Evolutionary conservation across 352 stramenopile genomes (phyloP).

Genomic region (Blastocystis sp.): DNA sequence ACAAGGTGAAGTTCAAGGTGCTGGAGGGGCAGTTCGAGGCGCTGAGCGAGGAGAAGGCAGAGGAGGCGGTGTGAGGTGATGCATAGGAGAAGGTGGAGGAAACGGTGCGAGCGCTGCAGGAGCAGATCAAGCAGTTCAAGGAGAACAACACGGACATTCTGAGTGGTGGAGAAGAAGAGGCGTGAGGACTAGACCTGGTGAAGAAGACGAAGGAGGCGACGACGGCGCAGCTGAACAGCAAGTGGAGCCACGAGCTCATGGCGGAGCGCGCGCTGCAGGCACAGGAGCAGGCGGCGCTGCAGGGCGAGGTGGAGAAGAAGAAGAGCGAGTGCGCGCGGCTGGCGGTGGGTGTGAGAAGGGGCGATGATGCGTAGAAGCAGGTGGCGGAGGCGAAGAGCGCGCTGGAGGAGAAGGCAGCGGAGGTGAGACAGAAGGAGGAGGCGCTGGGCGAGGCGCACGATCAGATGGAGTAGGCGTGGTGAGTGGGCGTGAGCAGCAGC

Average conservation of each 20-base stretch:
- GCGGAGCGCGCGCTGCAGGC: too few species aligned
- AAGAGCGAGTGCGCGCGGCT: not conserved
- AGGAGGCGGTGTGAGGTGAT: not conserved
- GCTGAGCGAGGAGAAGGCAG: not conserved
- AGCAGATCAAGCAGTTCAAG: not conserved
- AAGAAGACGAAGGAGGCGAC: not conserved
- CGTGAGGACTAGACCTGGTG: not conserved
- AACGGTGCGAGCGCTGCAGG: constrained; percentile 1
- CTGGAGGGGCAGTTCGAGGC: not conserved
- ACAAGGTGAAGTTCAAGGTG: not conserved
- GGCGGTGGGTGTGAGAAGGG: too few species aligned
- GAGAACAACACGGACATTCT: not conserved
- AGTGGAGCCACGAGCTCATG: not conserved
- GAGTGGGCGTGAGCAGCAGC: too few species aligned
- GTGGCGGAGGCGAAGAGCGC: too few species aligned
- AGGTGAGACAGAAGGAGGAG: too few species aligned
- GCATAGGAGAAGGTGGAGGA: not conserved
- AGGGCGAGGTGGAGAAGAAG: not conserved
- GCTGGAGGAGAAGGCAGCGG: too few species aligned
- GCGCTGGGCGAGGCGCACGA: too few species aligned
- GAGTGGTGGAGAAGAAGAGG: not conserved
- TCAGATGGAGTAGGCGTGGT: too few species aligned
- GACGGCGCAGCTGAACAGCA: not conserved
- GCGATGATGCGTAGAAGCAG: too few species aligned
- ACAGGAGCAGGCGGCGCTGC: too few species aligned